Conservation (phyloP, 164 flowering plant genomes). For the Dillenia suffruticosa region DNA sequence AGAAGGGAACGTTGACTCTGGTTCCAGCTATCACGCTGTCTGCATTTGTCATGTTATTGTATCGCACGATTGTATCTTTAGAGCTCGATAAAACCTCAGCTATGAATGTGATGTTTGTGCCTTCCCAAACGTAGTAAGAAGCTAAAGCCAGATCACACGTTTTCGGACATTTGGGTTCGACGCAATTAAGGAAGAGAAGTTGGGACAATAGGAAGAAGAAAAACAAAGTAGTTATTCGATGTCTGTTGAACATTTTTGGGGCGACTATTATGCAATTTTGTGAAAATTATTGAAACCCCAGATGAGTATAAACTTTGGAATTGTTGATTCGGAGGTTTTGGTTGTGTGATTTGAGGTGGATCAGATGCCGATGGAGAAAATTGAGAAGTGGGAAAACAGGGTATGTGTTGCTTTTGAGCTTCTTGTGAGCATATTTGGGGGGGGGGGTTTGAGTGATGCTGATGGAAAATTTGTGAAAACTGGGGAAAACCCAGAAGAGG, state of each 20-base stretch:
- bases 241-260: too few species aligned
- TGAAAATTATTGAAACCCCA: not conserved
- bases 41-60: slow-evolving; percentile 21
- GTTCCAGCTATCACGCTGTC: slow-evolving; percentile 12
- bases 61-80: slow-evolving; percentile 6
- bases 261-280: too few species aligned
- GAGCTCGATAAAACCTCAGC: slow-evolving; percentile 3
- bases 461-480: too few species aligned
- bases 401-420: too few species aligned
- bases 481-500: too few species aligned
- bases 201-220: too few species aligned
- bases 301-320: not conserved
- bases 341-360: too few species aligned
- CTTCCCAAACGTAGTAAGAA: slow-evolving; percentile 13
- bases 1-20: slow-evolving; percentile 34
- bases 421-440: too few species aligned
- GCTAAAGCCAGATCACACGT: slow-evolving; percentile 19
- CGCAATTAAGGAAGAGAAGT: slow-evolving; percentile 9
- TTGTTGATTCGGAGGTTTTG: too few species aligned
- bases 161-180: slow-evolving; percentile 14
- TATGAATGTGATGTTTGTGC: slow-evolving; percentile 16
- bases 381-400: not conserved
- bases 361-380: not conserved
- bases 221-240: too few species aligned
- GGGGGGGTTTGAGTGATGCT: too few species aligned